Conservation (phyloP, 1,139 yeast genomes). For the Yamadazyma dushanensis region DNA sequence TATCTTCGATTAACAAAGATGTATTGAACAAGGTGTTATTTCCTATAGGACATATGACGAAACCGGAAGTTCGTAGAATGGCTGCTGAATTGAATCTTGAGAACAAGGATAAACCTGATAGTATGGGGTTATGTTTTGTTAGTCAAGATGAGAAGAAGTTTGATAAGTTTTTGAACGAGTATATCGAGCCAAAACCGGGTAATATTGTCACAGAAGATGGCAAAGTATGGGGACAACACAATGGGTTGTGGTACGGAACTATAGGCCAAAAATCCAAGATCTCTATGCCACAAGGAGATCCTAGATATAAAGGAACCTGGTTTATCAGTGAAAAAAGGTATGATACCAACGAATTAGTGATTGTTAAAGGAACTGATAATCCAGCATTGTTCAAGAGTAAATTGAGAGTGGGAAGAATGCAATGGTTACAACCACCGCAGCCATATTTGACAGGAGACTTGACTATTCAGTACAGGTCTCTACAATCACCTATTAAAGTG, state of each 20-base stretch:
- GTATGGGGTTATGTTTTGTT: constrained; percentile 94
- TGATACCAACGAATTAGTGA: constrained; percentile 68
- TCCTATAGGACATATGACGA: constrained; percentile 78
- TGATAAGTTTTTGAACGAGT: constrained; percentile 72
- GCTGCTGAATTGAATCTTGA: constrained; percentile 58
- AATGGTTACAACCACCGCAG: constrained; percentile 23
- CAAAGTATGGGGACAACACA: constrained; percentile 73
- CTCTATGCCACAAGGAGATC: constrained; percentile 58
- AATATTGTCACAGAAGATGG: constrained; percentile 75
- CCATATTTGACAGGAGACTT: constrained; percentile 20
- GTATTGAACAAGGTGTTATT: constrained; percentile 56
- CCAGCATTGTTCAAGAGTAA: constrained; percentile 51
- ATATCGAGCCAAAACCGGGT: constrained; percentile 72
- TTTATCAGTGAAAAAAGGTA: constrained; percentile 71
- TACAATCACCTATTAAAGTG: constrained; percentile 54
- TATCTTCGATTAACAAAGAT: constrained; percentile 60
- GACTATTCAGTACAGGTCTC: constrained; percentile 66
- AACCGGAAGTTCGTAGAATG: constrained; percentile 68
- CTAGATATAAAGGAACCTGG: constrained; percentile 78
- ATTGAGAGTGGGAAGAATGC: constrained; percentile 48
- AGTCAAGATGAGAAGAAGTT: constrained; percentile 71
- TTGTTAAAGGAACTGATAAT: constrained; percentile 71
- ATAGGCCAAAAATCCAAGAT: constrained; percentile 72
- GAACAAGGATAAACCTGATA: constrained; percentile 80
- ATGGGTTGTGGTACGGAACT: constrained; percentile 92